phyloP scores from a whole-genome alignment of 768 basidiomycete genomes.

The Suillus plorans region DNA sequence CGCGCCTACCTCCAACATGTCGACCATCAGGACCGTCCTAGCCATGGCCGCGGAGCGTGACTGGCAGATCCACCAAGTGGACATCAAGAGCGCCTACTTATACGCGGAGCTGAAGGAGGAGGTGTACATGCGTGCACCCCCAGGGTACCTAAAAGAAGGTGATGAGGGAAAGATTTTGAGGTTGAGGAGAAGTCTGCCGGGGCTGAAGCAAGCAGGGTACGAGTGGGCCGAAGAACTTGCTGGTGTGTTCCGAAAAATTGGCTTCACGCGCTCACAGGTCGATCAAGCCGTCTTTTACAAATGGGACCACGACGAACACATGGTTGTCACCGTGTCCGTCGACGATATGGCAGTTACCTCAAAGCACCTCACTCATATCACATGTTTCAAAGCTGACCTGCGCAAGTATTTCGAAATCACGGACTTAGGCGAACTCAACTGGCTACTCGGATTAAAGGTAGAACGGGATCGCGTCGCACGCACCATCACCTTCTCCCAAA shows the following conservation, averaged over 20 bases:
- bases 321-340: too few relatives aligned
- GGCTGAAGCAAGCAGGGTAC: conserved; percentile 31
- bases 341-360: too few relatives aligned
- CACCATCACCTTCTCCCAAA: too few relatives aligned
- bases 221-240: conserved; percentile 28
- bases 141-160: conserved; percentile 17
- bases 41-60: too few relatives aligned
- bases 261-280: neutral
- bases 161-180: conserved; percentile 27
- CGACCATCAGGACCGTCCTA: neutral
- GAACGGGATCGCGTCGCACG: too few relatives aligned
- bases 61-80: too few relatives aligned
- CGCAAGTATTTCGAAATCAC: too few relatives aligned
- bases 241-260: neutral
- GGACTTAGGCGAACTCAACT: too few relatives aligned
- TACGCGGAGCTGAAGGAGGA: conserved; percentile 19
- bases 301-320: neutral
- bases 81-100: too few relatives aligned
- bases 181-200: conserved; percentile 11
- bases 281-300: neutral
- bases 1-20: neutral
- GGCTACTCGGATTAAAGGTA: too few relatives aligned
- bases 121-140: conserved; percentile 39
- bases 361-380: too few relatives aligned
- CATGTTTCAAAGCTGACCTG: too few relatives aligned